Evolutionary conservation across 2,329 filamentous ascomycete species (phyloP), one percentile per base, ranked within the genome.

Genomic region (Aspergillus spinulosporus): DNA sequence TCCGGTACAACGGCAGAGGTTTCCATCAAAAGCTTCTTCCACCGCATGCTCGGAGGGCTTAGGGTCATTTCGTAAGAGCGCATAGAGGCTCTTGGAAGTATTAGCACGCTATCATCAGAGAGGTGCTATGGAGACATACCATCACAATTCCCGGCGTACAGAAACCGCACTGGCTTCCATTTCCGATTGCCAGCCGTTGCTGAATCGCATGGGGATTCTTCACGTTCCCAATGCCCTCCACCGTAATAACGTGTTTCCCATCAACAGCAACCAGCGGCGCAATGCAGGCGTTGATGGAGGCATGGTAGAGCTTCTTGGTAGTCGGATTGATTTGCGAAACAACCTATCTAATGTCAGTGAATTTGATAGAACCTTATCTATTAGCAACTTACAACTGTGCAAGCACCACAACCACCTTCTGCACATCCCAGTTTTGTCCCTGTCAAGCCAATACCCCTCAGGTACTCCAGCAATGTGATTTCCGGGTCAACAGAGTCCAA

Each of bases 81-180:
- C 94, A 73, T 99, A 99, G 54, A 97, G 75, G 72, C 92, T 97
- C 90, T 82, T 57, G 45, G 9, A n/a, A 47, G n/a, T 29, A 52
- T 64, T 36, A 62, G 44, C 37, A 39, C 28, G 6, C 14, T 11
- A 43, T n/a, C 9, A 39, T 29, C 3, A 2, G 29, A 26, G 12
- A 28, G 7, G 11, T 8, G n/a, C 6, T 15, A 8, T 28, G 4
- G 15, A 39, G n/a, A 15, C 72, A 46, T 72, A 82, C 82, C 86
- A 97, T 97, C 60, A 97, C 92, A 67, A 99, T 97, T 2, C 94
- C 94, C 3, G 94, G 94, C 0, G 94, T 97, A 69, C 94, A 99
- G 76, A 99, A 99, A 1, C 92, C 87, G 72, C 87, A 99, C 73
- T 99, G 93, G 64, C 90, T 96, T 48, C 94, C 94, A 76, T 96